These are phyloP conservation scores for Wickerhamomyces sp. DNA, from an alignment of 1,139 yeast species.

Conservation along the genomic window DNA sequence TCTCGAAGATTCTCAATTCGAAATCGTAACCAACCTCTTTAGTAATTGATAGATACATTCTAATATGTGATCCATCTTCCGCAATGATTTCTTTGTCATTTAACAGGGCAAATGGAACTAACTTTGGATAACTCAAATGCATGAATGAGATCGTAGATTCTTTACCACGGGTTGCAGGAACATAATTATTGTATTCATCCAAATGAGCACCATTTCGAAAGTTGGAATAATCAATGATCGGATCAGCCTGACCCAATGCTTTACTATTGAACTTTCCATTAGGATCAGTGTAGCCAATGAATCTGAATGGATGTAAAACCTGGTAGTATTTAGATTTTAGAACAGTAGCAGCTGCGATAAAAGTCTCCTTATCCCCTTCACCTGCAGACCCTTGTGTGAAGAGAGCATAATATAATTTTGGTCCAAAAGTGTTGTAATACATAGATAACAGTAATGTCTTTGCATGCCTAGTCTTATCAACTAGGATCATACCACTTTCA, in stretches of 20 bases:
- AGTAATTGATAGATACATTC: constrained; percentile 24
- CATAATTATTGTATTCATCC: constrained; percentile 19
- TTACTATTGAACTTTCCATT: constrained; percentile 40
- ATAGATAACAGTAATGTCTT: constrained; percentile 47
- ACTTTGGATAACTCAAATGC: constrained; percentile 67
- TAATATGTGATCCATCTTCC: constrained; percentile 25
- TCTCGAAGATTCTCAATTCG: constrained; percentile 32
- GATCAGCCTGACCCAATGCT: constrained; percentile 60
- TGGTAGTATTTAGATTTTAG: constrained; percentile 48
- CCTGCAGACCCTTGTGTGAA: constrained; percentile 68
- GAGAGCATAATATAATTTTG: constrained; percentile 52
- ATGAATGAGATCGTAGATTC: constrained; percentile 37
- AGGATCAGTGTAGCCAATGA: constrained; percentile 46
- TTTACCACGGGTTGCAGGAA: constrained; percentile 12
- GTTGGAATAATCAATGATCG: constrained; percentile 31
- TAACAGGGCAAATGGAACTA: constrained; percentile 45
- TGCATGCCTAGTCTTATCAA: constrained; percentile 48
- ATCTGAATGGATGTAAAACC: constrained; percentile 42
- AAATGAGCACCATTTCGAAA: constrained; percentile 14
- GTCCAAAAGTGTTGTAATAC: constrained; percentile 60
- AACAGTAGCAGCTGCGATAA: constrained; percentile 58
- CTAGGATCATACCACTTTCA: constrained; percentile 59
- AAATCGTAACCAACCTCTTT: constrained; percentile 28
- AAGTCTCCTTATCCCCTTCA: constrained; percentile 69
- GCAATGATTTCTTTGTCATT: constrained; percentile 41